Percentiles rank a stretch among this genome's conserved stretches.
Evolutionary conservation across 352 stramenopile species (phyloP).

Genomic region (Sclerospora graminicola): DNA sequence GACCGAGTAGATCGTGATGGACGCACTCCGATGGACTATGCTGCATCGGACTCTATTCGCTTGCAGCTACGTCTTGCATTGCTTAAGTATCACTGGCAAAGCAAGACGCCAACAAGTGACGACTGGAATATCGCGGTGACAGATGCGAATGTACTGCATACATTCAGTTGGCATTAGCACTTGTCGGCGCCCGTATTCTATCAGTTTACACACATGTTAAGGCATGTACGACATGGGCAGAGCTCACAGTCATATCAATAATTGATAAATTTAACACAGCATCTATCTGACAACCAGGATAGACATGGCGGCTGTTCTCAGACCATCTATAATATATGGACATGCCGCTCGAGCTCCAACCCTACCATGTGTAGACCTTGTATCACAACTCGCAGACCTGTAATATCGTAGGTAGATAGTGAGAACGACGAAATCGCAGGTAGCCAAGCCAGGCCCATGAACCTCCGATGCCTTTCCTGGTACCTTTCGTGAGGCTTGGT

Average conservation of each 20-base stretch:
- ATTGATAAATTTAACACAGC: slow-evolving; percentile 19
- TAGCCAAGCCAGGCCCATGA: no score
- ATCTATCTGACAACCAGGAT: no score
- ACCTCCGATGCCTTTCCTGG: no score
- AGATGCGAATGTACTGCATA: background rate
- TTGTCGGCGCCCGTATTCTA: no score
- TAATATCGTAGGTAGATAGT: no score
- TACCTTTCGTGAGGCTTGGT: no score
- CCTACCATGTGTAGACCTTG: no score
- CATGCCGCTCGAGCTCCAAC: no score
- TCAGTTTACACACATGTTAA: slow-evolving; percentile 19
- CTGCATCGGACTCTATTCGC: slow-evolving; percentile 29
- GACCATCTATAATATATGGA: no score
- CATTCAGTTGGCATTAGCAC: background rate
- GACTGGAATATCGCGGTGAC: background rate
- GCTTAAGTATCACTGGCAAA: slow-evolving; percentile 49
- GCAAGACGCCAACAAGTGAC: slow-evolving; percentile 13
- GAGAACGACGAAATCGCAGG: no score
- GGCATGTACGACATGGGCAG: slow-evolving; percentile 15
- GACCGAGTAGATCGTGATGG: slow-evolving; percentile 27
- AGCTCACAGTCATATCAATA: slow-evolving; percentile 8
- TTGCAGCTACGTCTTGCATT: slow-evolving; percentile 37
- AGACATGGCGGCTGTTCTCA: no score
- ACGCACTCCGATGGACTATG: slow-evolving; percentile 33
- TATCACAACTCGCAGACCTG: no score